A percentile compares a stretch with the other conserved stretches of the same genome.
phyloP scores from a whole-genome alignment of 2,329 filamentous ascomycete species.

The Herpotrichia juniperi region DNA sequence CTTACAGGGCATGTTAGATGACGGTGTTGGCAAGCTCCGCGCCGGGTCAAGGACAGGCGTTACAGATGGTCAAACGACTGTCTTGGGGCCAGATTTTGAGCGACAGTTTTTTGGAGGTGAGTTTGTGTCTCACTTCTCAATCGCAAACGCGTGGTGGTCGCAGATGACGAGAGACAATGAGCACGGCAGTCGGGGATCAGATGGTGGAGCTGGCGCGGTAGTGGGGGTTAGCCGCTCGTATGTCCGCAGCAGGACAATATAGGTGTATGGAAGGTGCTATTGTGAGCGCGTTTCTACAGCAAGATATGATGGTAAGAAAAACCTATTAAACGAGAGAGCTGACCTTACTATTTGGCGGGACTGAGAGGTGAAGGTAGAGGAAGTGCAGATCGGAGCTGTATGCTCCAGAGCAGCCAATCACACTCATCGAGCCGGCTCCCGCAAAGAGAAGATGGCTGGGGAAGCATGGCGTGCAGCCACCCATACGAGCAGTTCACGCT shows the following conservation, averaged over 20 bases:
- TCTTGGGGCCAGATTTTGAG: not conserved
- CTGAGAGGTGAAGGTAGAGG: not conserved
- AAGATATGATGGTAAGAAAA: not conserved
- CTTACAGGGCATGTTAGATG: conserved; percentile 39
- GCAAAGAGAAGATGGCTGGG: conserved; percentile 29
- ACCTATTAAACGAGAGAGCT: not conserved
- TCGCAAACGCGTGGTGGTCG: conserved; percentile 4
- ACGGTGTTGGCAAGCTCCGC: conserved; percentile 5
- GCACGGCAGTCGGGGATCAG: conserved; percentile 10
- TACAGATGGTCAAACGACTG: not conserved
- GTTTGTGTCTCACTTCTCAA: not conserved
- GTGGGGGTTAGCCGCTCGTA: conserved; percentile 17
- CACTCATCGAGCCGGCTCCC: not conserved
- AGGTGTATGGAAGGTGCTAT: not conserved
- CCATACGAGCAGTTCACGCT: conserved; percentile 4
- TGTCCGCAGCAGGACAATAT: conserved; percentile 2
- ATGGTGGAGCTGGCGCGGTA: conserved; percentile 16
- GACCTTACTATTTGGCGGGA: not conserved
- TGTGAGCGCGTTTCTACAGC: not conserved
- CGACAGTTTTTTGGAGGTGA: not conserved
- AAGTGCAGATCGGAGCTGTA: not conserved
- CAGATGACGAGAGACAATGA: conserved; percentile 6
- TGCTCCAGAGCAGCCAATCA: conserved; percentile 8
- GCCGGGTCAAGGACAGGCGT: not conserved
- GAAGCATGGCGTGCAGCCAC: conserved; percentile 18